Percentiles rank a stretch among this genome's conserved stretches.
Evolutionary conservation across 192 early-diverging fungal genomes (phyloP).

Genomic region (Cladochytrium replicatum): DNA sequence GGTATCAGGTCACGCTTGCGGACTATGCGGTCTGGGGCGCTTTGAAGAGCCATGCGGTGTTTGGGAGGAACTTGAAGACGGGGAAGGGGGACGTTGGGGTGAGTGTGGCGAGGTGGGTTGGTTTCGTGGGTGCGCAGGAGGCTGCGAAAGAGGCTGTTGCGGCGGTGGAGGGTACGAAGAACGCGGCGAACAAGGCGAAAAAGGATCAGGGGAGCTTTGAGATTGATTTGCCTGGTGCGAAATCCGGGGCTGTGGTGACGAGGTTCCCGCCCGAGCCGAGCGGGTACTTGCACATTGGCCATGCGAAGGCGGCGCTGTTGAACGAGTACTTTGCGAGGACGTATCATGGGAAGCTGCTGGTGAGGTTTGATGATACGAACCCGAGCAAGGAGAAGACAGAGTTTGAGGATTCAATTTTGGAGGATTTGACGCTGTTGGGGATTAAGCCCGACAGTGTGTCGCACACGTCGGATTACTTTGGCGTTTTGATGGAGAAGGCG

Average conservation of each 20-base stretch:
- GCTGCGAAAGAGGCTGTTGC: constrained; percentile 38
- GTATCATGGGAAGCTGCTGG: constrained; percentile 85
- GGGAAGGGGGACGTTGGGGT: constrained; percentile 56
- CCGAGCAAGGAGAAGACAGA: constrained; percentile 93
- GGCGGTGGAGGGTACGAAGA: constrained; percentile 33
- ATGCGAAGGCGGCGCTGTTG: constrained; percentile 95
- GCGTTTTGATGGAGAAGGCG: constrained; percentile 73
- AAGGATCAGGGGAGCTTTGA: constrained; percentile 90
- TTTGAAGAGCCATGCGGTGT: constrained; percentile 68
- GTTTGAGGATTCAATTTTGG: constrained; percentile 90
- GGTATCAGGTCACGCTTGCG: constrained; percentile 63
- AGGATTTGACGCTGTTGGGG: constrained; percentile 84
- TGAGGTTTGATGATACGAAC: constrained; percentile 99
- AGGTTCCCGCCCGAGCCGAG: constrained; percentile 98
- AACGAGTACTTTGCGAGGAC: constrained; percentile 92
- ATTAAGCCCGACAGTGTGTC: constrained; percentile 65
- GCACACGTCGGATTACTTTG: constrained; percentile 93
- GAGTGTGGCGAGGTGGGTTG: constrained; percentile 75
- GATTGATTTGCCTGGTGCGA: constrained; percentile 69
- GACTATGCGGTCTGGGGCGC: constrained; percentile 86
- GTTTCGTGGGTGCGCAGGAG: constrained; percentile 52
- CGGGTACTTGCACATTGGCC: constrained; percentile 98
- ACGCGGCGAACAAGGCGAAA: constrained; percentile 37
- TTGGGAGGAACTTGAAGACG: constrained; percentile 69
- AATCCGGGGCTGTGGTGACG: constrained; percentile 84